Base-by-base conservation (phyloP, 2,329 filamentous ascomycete species). In the Triangularia verruculosa region DNA sequence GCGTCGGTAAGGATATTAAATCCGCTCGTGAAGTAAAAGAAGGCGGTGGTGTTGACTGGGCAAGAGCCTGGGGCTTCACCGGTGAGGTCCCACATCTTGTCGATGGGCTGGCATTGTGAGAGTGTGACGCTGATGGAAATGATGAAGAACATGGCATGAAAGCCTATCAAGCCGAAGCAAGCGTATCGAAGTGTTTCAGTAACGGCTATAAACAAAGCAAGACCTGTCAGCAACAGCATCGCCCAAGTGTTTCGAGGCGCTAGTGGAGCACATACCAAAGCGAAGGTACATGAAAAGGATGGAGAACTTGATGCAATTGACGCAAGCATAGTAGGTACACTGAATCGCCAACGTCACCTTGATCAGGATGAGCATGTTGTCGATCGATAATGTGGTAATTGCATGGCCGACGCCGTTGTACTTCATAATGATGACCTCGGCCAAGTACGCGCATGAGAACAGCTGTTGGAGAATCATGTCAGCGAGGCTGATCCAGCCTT, bases 1-100 rank as follows among this genome's bases (percentile, higher is more conserved):
- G 79, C 64, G 62, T 83, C 81, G 3, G 81, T 78, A 5, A 80
- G 7, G 39, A 83, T 82, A 67, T 82, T 82, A 67, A 79, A 75
- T 17, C 70, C 70, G 8, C 77, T 78, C 0, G 78, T 80, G 56
- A 75, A 76, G 68, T 78, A 79, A 63, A 79, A 79, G 68, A 78
- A 79, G 15, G 73, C 72, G 0, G 78, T 77, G 0, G 74, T 74
- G 34, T 78, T 74, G 57, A 80, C 77, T n/a, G n/a, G n/a, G 63
- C 80, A 82, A 7, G 61, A 70, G 0, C 77, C 78, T 2, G 72
- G 59, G 0, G 74, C 67, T 9, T 62, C 64, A 1, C 68, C 61
- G 4, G 68, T 70, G 7, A 77, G 57, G 57, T 81, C 78, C 79
- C 79, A 82, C 55, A 75, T 71, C 11, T 77, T 77, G n/a, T 70